phyloP scores from a whole-genome alignment of 768 basidiomycete species.

The Lactarius hatsudake region DNA sequence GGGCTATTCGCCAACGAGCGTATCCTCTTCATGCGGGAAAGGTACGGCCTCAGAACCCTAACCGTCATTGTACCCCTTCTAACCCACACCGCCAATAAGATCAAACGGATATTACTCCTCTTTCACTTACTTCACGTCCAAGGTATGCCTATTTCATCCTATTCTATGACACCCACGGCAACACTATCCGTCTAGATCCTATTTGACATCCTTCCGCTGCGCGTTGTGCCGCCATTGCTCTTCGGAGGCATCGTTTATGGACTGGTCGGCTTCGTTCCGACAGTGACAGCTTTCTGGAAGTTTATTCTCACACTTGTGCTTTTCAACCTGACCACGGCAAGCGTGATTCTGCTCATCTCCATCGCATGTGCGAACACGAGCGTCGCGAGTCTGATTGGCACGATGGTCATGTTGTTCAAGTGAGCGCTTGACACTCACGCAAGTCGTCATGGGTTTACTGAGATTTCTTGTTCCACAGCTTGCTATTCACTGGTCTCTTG shows the following conservation, averaged over 20 bases:
- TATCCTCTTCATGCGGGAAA: conserved; percentile 96
- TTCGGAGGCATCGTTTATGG: conserved; percentile 96
- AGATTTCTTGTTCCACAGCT: conserved; percentile 42
- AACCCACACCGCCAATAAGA: conserved; percentile 40
- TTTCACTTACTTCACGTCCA: conserved; percentile 94
- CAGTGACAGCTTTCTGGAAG: conserved; percentile 92
- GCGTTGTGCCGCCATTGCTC: conserved; percentile 91
- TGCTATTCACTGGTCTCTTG: conserved; percentile 92
- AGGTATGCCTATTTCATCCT: conserved; percentile 44
- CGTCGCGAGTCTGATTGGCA: conserved; percentile 92
- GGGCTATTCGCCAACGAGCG: conserved; percentile 94
- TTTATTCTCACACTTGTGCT: conserved; percentile 94
- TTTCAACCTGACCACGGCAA: conserved; percentile 95
- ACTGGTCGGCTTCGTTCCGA: conserved; percentile 91
- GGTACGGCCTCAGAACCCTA: conserved; percentile 45
- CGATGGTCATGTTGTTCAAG: conserved; percentile 98
- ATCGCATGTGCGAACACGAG: conserved; percentile 84
- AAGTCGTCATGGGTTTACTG: background rate
- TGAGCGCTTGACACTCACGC: conserved; percentile 42
- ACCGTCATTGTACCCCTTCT: background rate
- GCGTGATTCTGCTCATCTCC: conserved; percentile 85
- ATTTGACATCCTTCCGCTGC: conserved; percentile 93
- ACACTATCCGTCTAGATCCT: conserved; percentile 55
- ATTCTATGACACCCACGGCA: background rate
- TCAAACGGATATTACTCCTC: conserved; percentile 98